Conservation (phyloP, 1,284 basidiomycete species). For the Limonomyces culmigenus region DNA sequence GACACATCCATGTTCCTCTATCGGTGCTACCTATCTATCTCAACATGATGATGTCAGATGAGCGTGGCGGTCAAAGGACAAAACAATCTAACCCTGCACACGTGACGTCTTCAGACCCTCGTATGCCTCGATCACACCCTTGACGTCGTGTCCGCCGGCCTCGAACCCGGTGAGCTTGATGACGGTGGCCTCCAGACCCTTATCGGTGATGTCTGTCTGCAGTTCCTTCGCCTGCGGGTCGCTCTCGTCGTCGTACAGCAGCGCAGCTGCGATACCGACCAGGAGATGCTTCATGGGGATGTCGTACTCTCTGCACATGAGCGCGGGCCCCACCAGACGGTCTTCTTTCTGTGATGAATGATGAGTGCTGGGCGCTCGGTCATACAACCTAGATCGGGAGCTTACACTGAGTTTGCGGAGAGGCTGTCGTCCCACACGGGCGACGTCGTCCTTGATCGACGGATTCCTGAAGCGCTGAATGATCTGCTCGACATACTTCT, state of each 20-base stretch:
- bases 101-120: conserved; percentile 6
- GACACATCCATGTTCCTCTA: no score
- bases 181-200: conserved; percentile 13
- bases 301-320: conserved; percentile 17
- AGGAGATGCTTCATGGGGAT: conserved; percentile 16
- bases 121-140: conserved; percentile 11
- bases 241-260: conserved; percentile 15
- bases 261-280: conserved; percentile 19
- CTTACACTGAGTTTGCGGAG: conserved; percentile 22
- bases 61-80: no score
- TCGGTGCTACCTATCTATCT: no score
- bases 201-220: conserved; percentile 10
- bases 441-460: conserved; percentile 18
- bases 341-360: conserved; percentile 16
- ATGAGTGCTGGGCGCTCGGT: no score
- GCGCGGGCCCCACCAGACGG: conserved; percentile 18
- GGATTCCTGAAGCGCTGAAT: conserved; percentile 18
- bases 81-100: no score
- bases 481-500: conserved; percentile 17
- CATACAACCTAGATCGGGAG: no score
- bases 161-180: conserved; percentile 13
- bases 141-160: conserved; percentile 10
- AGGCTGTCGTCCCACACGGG: conserved; percentile 20
- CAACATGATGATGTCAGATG: no score
- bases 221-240: conserved; percentile 18